These are phyloP conservation scores for Russula olivacea DNA, from an alignment of 768 basidiomycete species.

Conservation along the genomic window DNA sequence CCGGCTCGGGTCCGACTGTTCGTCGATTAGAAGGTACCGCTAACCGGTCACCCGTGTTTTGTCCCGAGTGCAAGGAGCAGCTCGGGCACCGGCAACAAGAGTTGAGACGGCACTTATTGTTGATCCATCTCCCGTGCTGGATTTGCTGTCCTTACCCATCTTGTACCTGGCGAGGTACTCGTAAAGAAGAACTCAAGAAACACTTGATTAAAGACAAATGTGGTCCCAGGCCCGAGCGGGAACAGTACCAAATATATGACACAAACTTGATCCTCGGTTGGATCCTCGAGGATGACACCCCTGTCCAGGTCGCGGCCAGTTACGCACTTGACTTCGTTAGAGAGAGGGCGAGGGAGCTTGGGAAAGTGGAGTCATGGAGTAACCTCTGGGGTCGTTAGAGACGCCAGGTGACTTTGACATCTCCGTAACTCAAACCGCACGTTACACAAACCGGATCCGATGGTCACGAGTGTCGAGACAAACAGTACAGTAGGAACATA, in stretches of 20 bases:
- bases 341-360: slow-evolving; percentile 2
- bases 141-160: not conserved
- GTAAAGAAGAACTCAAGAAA: not conserved
- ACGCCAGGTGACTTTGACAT: too few relatives aligned
- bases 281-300: not conserved
- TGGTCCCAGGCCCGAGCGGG: not conserved
- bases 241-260: not conserved
- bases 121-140: not conserved
- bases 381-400: not conserved
- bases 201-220: not conserved
- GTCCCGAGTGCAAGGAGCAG: not conserved
- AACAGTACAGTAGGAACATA: not conserved
- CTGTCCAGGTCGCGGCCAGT: not conserved
- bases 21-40: not conserved
- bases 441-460: not conserved
- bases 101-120: not conserved
- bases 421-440: too few relatives aligned
- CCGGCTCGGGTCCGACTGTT: not conserved
- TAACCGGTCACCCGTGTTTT: not conserved
- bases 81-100: not conserved
- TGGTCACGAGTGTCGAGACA: not conserved
- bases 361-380: not conserved
- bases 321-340: not conserved
- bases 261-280: not conserved
- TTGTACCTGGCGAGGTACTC: not conserved